Percentiles rank a stretch among this genome's conserved stretches.
phyloP scores from a whole-genome alignment of 495 filamentous ascomycete genomes.

The Peziza echinospora region DNA sequence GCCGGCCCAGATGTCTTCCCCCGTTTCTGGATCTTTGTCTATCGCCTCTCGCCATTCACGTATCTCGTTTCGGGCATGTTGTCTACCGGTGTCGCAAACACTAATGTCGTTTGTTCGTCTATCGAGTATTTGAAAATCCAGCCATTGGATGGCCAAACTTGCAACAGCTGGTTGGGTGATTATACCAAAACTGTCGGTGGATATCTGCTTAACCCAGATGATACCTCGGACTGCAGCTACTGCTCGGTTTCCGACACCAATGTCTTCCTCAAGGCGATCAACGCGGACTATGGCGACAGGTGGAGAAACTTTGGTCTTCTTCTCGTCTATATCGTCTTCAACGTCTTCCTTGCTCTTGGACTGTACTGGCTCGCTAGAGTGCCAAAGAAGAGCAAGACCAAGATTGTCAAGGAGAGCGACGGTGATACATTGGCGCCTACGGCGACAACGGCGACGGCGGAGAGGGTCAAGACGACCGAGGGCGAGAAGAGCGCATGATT shows the following conservation, averaged over 20 bases:
- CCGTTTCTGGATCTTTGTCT: conserved; percentile 49
- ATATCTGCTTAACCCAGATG: conserved; percentile 25
- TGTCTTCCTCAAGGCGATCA: conserved; percentile 27
- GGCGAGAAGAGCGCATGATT: no score
- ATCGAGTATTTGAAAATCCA: conserved; percentile 36
- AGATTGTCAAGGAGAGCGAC: conserved; percentile 11
- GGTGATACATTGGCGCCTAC: no score
- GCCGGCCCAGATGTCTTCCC: conserved; percentile 34
- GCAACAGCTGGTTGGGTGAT: conserved; percentile 27
- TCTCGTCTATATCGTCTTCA: conserved; percentile 20
- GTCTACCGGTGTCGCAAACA: conserved; percentile 30
- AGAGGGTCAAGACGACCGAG: no score
- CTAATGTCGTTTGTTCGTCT: conserved; percentile 31
- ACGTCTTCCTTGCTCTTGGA: conserved; percentile 44
- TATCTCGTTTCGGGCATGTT: conserved; percentile 38
- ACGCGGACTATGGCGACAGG: conserved; percentile 27
- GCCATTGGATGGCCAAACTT: conserved; percentile 25
- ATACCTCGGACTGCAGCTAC: conserved; percentile 30
- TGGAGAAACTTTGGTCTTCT: conserved; percentile 40
- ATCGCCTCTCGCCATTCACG: conserved; percentile 41
- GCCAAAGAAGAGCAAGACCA: conserved; percentile 41
- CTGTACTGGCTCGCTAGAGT: conserved; percentile 66
- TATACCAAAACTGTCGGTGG: conserved; percentile 29
- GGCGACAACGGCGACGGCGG: conserved; percentile 4
- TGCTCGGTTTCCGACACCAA: conserved; percentile 38